These are phyloP conservation scores for Penicillium fuscoglaucum DNA, from an alignment of 2,329 filamentous ascomycete genomes.

Conservation along the genomic window DNA sequence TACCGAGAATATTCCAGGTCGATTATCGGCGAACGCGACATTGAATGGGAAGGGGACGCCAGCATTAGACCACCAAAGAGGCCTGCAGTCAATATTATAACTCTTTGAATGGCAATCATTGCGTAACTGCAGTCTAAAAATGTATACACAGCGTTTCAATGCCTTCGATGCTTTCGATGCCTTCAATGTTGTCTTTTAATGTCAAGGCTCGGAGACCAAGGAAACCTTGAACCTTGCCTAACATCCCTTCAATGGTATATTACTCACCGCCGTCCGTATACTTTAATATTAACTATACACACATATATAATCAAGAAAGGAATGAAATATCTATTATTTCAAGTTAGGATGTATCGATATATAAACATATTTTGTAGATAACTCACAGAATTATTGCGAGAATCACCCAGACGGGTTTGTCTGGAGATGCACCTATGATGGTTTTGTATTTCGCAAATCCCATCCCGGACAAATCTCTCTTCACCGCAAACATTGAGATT, in stretches of 20 bases:
- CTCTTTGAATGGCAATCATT: neutral
- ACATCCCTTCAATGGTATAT: neutral
- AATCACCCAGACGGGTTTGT: neutral
- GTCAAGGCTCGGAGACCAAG: neutral
- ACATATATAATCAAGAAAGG: no score
- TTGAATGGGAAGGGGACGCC: constrained; percentile 5
- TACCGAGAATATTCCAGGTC: constrained; percentile 67
- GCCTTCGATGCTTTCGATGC: neutral
- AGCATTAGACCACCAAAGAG: constrained; percentile 12
- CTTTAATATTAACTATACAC: no score
- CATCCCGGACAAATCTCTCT: neutral
- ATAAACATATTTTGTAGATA: neutral
- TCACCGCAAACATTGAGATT: neutral
- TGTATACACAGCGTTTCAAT: no score
- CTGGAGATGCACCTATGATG: neutral
- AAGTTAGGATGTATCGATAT: no score
- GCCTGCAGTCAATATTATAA: constrained; percentile 1
- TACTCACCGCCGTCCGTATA: neutral
- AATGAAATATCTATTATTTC: no score
- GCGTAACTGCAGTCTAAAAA: no score
- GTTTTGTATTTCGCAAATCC: neutral
- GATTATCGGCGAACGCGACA: constrained; percentile 39
- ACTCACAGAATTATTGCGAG: neutral
- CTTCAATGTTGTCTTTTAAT: neutral
- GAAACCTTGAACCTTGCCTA: neutral